These are phyloP conservation scores for Lagenidium sp. DNA, from an alignment of 352 stramenopile species.

Conservation along the genomic window DNA sequence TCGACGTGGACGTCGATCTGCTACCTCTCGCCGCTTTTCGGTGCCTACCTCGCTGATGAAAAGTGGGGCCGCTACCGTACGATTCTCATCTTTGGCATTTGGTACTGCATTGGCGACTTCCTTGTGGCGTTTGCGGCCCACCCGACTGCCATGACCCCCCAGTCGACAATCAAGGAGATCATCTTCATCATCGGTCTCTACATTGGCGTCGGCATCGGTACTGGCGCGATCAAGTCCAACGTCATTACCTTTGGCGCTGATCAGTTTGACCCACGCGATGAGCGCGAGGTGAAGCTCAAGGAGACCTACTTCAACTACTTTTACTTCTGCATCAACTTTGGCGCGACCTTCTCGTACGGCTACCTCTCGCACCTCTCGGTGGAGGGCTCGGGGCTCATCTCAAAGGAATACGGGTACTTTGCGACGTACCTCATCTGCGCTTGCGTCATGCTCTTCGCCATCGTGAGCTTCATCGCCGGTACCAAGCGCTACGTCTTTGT, in stretches of 20 bases:
- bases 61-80: constrained; percentile 50
- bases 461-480: constrained; percentile 27
- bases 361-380: constrained; percentile 70
- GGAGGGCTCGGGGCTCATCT: constrained; percentile 53
- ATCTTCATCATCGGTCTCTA: constrained; percentile 58
- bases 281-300: constrained; percentile 30
- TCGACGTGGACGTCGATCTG: constrained; percentile 53
- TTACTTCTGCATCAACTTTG: constrained; percentile 75
- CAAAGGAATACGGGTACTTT: constrained; percentile 70
- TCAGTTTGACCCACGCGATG: constrained; percentile 43
- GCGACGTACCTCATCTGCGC: constrained; percentile 54
- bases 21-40: constrained; percentile 47
- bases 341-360: constrained; percentile 61
- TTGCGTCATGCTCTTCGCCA: constrained; percentile 27
- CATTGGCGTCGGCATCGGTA: constrained; percentile 29
- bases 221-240: constrained; percentile 17
- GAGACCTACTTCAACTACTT: constrained; percentile 74
- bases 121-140: constrained; percentile 45
- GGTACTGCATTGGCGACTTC: constrained; percentile 55
- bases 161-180: constrained; percentile 19
- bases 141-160: constrained; percentile 33
- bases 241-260: constrained; percentile 25
- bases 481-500: constrained; percentile 44
- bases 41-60: constrained; percentile 50
- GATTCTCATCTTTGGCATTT: constrained; percentile 48